Evolutionary conservation across 2,329 filamentous ascomycete species (phyloP).

Genomic region (Aspergillus persii): DNA sequence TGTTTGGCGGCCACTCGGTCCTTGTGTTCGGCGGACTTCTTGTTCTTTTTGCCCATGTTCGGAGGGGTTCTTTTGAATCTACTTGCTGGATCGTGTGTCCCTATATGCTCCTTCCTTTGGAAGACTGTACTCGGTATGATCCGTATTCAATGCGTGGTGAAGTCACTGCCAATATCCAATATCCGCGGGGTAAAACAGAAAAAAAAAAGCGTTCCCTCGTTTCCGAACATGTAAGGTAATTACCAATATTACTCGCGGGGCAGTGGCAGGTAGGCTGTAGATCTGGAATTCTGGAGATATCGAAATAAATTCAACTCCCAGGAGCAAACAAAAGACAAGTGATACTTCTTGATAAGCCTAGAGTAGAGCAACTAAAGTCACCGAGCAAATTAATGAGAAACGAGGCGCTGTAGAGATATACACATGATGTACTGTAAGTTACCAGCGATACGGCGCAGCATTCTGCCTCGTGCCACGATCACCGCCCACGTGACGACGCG

Average conservation of each 20-base stretch:
- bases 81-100: background rate
- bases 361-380: too few relatives aligned
- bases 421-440: too few relatives aligned
- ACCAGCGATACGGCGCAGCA: too few relatives aligned
- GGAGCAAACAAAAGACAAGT: too few relatives aligned
- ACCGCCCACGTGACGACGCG: constrained; percentile 26
- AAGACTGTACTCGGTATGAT: background rate
- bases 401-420: too few relatives aligned
- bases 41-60: constrained; percentile 54
- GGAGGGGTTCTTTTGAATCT: background rate
- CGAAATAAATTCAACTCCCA: too few relatives aligned
- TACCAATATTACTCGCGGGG: background rate
- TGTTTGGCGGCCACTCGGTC: constrained; percentile 68
- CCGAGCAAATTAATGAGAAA: too few relatives aligned
- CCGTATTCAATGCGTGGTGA: background rate
- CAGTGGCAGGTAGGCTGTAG: too few relatives aligned
- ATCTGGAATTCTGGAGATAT: too few relatives aligned
- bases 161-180: background rate
- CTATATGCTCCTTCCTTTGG: background rate
- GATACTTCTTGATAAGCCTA: too few relatives aligned
- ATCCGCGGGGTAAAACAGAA: background rate
- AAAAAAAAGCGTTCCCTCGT: constrained; percentile 7
- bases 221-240: constrained; percentile 1
- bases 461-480: background rate
- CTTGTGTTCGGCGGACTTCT: constrained; percentile 57